phyloP scores from a whole-genome alignment of 257 asterid genomes.

The Handroanthus guayacan region DNA sequence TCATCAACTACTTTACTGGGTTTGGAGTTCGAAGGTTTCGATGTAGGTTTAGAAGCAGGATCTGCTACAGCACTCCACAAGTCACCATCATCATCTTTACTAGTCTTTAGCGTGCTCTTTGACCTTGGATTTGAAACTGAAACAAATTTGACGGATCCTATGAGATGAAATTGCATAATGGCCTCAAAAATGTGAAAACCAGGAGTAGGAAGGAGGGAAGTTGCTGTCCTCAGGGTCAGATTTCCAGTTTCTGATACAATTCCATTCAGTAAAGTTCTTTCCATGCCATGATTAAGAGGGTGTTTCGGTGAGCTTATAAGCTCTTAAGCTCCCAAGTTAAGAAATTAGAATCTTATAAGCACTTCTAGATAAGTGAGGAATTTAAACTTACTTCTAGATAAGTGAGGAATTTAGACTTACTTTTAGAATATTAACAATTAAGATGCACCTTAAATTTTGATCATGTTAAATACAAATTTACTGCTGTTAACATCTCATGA shows the following conservation, averaged over 20 bases:
- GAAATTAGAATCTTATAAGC: too few relatives aligned
- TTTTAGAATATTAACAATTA: too few relatives aligned
- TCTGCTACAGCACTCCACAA: constrained; percentile 71
- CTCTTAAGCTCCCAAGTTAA: too few relatives aligned
- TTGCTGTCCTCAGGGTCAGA: not conserved
- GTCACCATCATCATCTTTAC: constrained; percentile 64
- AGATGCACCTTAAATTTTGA: too few relatives aligned
- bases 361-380: too few relatives aligned
- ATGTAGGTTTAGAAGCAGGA: constrained; percentile 61
- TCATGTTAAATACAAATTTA: too few relatives aligned
- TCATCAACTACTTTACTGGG: constrained; percentile 56
- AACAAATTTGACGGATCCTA: constrained; percentile 34
- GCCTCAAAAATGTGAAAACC: not conserved
- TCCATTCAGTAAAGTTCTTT: constrained; percentile 23
- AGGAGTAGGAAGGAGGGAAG: not conserved
- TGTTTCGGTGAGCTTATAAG: too few relatives aligned
- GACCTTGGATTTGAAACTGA: constrained; percentile 69
- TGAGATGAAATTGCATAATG: constrained; percentile 24
- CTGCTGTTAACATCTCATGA: too few relatives aligned
- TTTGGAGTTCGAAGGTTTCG: constrained; percentile 49
- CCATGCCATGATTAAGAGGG: not conserved
- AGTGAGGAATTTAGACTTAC: too few relatives aligned
- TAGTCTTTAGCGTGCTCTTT: constrained; percentile 51
- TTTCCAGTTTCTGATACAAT: constrained; percentile 9
- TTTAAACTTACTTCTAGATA: too few relatives aligned